These are phyloP conservation scores for Diaporthe vaccinii DNA, from an alignment of 2,329 filamentous ascomycete species.

Conservation along the genomic window DNA sequence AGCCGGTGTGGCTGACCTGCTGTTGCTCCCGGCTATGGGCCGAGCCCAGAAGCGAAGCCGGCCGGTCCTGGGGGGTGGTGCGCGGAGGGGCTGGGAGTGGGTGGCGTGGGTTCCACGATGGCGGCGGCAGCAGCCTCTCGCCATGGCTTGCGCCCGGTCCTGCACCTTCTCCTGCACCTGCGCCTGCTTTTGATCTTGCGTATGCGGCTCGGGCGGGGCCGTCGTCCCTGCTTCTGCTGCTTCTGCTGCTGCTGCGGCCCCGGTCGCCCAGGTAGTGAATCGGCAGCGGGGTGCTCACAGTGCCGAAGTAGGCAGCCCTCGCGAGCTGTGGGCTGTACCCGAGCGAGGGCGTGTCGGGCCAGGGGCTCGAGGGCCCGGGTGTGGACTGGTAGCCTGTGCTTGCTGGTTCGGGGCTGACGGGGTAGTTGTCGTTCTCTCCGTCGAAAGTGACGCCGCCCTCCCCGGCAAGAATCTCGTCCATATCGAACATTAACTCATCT, in stretches of 20 bases:
- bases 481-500: neutral
- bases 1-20: slow-evolving; percentile 19
- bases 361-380: neutral
- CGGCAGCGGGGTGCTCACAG: slow-evolving; percentile 15
- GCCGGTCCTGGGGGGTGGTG: neutral
- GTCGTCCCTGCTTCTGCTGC: slow-evolving; percentile 15
- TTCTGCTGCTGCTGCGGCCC: neutral
- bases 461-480: neutral
- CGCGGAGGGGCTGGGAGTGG: neutral
- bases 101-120: neutral
- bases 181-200: neutral
- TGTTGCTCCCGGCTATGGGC: neutral
- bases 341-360: slow-evolving; percentile 11
- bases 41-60: slow-evolving; percentile 2
- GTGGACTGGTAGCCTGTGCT: neutral
- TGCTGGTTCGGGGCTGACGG: neutral
- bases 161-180: neutral
- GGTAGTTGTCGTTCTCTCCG: neutral
- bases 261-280: slow-evolving; percentile 19
- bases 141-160: neutral
- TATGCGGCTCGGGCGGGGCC: slow-evolving; percentile 14
- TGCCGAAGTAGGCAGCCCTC: slow-evolving; percentile 31
- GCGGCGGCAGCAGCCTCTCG: neutral
- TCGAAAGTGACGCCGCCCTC: neutral
- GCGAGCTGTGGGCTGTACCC: slow-evolving; percentile 21